phyloP scores from a whole-genome alignment of 1,284 basidiomycete species.

The Coniferiporia weirii region DNA sequence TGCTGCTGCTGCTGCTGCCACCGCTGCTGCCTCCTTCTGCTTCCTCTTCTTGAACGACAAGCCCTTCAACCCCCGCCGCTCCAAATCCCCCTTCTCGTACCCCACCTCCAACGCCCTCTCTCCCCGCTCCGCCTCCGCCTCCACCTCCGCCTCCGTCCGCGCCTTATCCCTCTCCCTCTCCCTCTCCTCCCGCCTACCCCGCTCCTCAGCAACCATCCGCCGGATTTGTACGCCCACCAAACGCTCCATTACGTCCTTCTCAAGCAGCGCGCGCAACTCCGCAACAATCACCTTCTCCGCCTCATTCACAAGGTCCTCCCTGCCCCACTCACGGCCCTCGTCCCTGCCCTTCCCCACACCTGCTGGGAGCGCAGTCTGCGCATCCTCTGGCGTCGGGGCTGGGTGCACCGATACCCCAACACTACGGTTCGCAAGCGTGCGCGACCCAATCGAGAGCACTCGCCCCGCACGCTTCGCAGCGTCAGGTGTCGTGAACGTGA shows the following conservation, averaged over 20 bases:
- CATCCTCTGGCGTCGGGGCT: constrained; percentile 31
- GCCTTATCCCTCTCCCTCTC: constrained; percentile 6
- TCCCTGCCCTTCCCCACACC: not conserved
- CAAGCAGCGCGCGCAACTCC: constrained; percentile 56
- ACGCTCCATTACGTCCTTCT: constrained; percentile 67
- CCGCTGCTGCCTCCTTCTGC: constrained; percentile 24
- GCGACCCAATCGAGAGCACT: constrained; percentile 46
- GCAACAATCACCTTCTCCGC: constrained; percentile 57
- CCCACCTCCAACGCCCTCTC: constrained; percentile 25
- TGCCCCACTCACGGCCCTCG: constrained; percentile 36
- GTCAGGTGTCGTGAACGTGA: constrained; percentile 57
- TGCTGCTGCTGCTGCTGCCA: not conserved
- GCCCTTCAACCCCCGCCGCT: constrained; percentile 50
- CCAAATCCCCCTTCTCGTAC: constrained; percentile 24
- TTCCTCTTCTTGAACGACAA: constrained; percentile 63
- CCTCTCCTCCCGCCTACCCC: constrained; percentile 29
- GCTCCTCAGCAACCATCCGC: constrained; percentile 48
- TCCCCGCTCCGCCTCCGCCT: constrained; percentile 21
- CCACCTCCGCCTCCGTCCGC: constrained; percentile 18
- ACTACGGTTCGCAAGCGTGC: constrained; percentile 52
- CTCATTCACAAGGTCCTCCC: constrained; percentile 53
- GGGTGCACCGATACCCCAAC: constrained; percentile 53
- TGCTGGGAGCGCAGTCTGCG: not conserved
- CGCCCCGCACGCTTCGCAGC: constrained; percentile 57
- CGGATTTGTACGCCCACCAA: constrained; percentile 55